Evolutionary conservation across 176 grass and related monocot genomes (phyloP), one percentile per base, ranked within the genome.

Genomic region (Oryza rufipogon): DNA sequence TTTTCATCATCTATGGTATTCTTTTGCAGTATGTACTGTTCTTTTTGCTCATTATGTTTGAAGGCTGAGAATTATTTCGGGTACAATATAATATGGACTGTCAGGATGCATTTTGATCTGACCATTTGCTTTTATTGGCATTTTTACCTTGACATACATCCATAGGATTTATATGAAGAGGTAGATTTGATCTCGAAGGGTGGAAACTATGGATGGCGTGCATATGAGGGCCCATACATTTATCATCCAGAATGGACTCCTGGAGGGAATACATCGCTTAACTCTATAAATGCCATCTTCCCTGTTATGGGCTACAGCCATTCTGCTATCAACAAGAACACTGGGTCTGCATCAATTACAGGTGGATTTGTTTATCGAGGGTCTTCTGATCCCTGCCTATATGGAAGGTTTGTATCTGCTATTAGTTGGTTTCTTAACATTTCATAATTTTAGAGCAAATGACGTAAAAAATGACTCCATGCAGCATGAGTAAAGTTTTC

Each of bases 201-300:
- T 65, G 94, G 94, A 52, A 97, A 97, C 77, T 97, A 97, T 30
- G 94, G 94, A 71, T 97, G 90, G 94, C 85, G 90, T 1, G 83
- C 68, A 58, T 97, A 97, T 4, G 94, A 97, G 60, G 94, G 94
- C 16, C 89, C 89, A 7, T 75, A 78, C 11, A 54, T 97, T 64
- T 97, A 38, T 76, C 76, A 90, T 8, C 89, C 94, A 58, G 13
- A 82, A 32, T 77, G 56, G 64, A 72, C 90, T 34, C 92, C 90
- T 63, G 88, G 92, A 64, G 94, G 92, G 67, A 94, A 94, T 2
- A 91, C 92, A 11, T 94, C 89, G 11, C 71, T 89, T 68, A 68
- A 70, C 2, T 91, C 92, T 28, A 94, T 94, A 66, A 85, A 94
- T 78, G 80, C 92, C 15, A 80, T 91, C 64, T 91, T 94, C 64